These are phyloP conservation scores for Petunia axillaris DNA, from an alignment of 257 asterid species.

Conservation along the genomic window DNA sequence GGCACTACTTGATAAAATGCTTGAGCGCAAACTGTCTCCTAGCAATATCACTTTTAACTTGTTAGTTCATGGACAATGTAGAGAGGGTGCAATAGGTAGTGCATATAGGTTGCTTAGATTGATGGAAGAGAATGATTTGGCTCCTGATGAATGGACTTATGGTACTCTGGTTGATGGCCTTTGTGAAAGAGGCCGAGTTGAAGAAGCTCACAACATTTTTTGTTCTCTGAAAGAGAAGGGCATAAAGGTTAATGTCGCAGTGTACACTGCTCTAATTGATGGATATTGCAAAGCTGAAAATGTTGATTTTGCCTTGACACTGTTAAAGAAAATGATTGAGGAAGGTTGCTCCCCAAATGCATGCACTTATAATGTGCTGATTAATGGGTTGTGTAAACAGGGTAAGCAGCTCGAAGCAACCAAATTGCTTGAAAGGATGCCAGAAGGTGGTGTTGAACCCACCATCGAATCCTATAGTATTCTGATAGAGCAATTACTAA, in stretches of 20 bases:
- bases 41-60: conserved; percentile 58
- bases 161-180: conserved; percentile 61
- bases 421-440: conserved; percentile 54
- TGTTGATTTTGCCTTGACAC: conserved; percentile 51
- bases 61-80: conserved; percentile 70
- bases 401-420: conserved; percentile 56
- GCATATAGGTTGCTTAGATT: conserved; percentile 65
- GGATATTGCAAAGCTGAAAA: conserved; percentile 62
- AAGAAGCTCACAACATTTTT: conserved; percentile 51
- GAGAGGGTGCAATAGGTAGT: conserved; percentile 57
- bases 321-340: conserved; percentile 57
- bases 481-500: conserved; percentile 62
- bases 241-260: conserved; percentile 49
- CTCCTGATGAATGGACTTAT: conserved; percentile 64
- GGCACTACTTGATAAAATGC: conserved; percentile 64
- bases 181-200: conserved; percentile 60
- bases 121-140: conserved; percentile 61
- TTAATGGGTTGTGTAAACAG: conserved; percentile 63
- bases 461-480: conserved; percentile 58
- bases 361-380: conserved; percentile 62
- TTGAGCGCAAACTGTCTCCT: conserved; percentile 53
- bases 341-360: conserved; percentile 58
- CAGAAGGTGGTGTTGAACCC: conserved; percentile 53
- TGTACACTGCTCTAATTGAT: conserved; percentile 60
- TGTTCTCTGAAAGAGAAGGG: conserved; percentile 58